These are phyloP conservation scores for Desmodesmus armatus DNA, from an alignment of 139 green algal species.

Conservation along the genomic window DNA sequence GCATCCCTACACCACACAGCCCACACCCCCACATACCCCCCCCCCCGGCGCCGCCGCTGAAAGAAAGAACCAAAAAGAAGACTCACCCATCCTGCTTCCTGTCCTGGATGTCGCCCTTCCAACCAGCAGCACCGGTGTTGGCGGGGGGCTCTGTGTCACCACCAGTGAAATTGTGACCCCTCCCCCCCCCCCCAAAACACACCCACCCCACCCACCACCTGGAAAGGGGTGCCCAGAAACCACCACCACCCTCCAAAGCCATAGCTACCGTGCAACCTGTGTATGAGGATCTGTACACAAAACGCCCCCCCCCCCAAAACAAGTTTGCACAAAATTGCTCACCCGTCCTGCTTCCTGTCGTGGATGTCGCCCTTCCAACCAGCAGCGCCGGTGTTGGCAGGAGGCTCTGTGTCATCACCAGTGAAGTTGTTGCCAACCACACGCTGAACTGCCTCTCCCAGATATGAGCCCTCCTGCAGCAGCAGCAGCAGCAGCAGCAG, in stretches of 20 bases:
- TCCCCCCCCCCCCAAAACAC: too few species aligned
- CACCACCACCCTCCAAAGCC: not conserved
- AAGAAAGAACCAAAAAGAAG: not conserved
- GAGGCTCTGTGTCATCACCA: conserved; percentile 2
- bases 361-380: conserved; percentile 49
- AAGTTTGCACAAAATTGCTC: not conserved
- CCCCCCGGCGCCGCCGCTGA: too few species aligned
- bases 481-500: not conserved
- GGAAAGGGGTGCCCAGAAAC: not conserved
- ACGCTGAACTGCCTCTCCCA: not conserved
- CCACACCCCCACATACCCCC: too few species aligned
- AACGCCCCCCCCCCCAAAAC: too few species aligned
- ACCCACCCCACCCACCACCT: not conserved
- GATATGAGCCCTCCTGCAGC: not conserved
- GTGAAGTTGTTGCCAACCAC: conserved; percentile 35
- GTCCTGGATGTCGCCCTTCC: conserved; percentile 47
- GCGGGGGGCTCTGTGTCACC: not conserved
- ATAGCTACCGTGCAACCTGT: not conserved
- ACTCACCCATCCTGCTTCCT: conserved; percentile 29
- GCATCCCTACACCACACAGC: too few species aligned
- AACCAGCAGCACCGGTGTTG: conserved; percentile 25
- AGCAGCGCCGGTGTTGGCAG: conserved; percentile 1
- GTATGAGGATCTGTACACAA: not conserved
- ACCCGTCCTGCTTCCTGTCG: conserved; percentile 38
- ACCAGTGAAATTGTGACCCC: conserved; percentile 33